Evolutionary conservation across 1,284 basidiomycete species (phyloP).

Genomic region (Cutaneotrichosporon cavernicola): DNA sequence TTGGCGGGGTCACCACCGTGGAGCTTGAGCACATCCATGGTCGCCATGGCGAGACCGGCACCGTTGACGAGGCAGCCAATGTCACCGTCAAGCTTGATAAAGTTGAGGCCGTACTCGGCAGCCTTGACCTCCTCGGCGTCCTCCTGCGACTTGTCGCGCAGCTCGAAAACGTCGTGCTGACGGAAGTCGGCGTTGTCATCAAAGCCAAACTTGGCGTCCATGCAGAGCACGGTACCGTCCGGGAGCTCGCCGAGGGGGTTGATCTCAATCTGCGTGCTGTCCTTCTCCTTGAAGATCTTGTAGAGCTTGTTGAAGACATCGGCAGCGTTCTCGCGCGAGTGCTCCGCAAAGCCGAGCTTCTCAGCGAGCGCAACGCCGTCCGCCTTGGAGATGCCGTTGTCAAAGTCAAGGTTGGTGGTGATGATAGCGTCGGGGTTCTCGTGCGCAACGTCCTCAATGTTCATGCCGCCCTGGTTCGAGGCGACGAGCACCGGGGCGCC

Average conservation of each 20-base stretch:
- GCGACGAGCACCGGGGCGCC: slow-evolving; percentile 91
- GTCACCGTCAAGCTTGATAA: slow-evolving; percentile 98
- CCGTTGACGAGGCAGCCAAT: slow-evolving; percentile 99
- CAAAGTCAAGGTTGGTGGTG: slow-evolving; percentile 87
- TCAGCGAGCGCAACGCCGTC: slow-evolving; percentile 77
- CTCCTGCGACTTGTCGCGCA: slow-evolving; percentile 93
- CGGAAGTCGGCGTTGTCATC: slow-evolving; percentile 99
- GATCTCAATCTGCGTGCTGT: slow-evolving; percentile 99
- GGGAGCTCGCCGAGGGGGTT: slow-evolving; percentile 96
- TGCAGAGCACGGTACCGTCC: slow-evolving; percentile 93
- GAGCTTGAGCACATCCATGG: slow-evolving; percentile 96
- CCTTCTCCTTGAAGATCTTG: slow-evolving; percentile 97
- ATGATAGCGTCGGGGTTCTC: slow-evolving; percentile 95
- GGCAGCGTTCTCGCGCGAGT: slow-evolving; percentile 77
- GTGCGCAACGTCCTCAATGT: slow-evolving; percentile 99
- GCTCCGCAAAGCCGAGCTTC: slow-evolving; percentile 81
- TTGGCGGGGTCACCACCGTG: slow-evolving; percentile 97
- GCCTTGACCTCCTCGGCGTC: slow-evolving; percentile 95
- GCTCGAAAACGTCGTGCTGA: slow-evolving; percentile 82
- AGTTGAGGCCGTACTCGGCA: slow-evolving; percentile 82
- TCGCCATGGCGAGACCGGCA: slow-evolving; percentile 98
- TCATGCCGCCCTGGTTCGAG: slow-evolving; percentile 93
- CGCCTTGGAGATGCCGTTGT: slow-evolving; percentile 73
- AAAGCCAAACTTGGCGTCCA: slow-evolving; percentile 99
- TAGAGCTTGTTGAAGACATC: slow-evolving; percentile 94